Evolutionary conservation across 345 rosid species (phyloP).

Genomic region (Lenwebbia sp.): DNA sequence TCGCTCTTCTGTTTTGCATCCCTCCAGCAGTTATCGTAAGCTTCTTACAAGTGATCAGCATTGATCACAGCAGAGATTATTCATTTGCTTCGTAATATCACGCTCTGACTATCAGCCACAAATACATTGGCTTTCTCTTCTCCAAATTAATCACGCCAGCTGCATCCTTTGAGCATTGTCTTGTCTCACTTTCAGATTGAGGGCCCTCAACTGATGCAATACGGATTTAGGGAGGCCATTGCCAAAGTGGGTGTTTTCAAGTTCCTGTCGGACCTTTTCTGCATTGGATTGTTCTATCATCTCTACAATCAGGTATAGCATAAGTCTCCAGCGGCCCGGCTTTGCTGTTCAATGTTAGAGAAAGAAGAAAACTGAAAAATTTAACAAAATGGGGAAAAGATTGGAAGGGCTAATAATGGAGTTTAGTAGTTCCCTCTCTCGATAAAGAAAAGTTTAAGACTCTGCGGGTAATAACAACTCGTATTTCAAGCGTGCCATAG

Average conservation of each 20-base stretch:
- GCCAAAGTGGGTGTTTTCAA: slow-evolving; percentile 79
- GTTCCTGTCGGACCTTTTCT: slow-evolving; percentile 82
- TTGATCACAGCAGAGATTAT: not conserved
- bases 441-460: not conserved
- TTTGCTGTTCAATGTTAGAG: not conserved
- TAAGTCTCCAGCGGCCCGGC: not conserved
- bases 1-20: slow-evolving; percentile 78
- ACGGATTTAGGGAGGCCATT: slow-evolving; percentile 73
- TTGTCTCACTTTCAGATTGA: slow-evolving; percentile 39
- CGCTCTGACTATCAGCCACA: not conserved
- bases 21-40: slow-evolving; percentile 90
- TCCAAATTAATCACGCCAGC: not conserved
- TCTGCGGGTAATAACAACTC: not conserved
- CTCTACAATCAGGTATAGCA: slow-evolving; percentile 81
- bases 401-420: not conserved
- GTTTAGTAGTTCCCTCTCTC: not conserved
- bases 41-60: not conserved
- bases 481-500: not conserved
- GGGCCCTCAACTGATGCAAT: slow-evolving; percentile 74
- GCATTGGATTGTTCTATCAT: slow-evolving; percentile 99
- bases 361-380: not conserved
- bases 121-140: not conserved
- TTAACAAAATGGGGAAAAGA: not conserved
- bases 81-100: not conserved
- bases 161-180: not conserved